These are phyloP conservation scores for Pisolithus tinctorius DNA, from an alignment of 768 basidiomycete genomes.

Conservation along the genomic window DNA sequence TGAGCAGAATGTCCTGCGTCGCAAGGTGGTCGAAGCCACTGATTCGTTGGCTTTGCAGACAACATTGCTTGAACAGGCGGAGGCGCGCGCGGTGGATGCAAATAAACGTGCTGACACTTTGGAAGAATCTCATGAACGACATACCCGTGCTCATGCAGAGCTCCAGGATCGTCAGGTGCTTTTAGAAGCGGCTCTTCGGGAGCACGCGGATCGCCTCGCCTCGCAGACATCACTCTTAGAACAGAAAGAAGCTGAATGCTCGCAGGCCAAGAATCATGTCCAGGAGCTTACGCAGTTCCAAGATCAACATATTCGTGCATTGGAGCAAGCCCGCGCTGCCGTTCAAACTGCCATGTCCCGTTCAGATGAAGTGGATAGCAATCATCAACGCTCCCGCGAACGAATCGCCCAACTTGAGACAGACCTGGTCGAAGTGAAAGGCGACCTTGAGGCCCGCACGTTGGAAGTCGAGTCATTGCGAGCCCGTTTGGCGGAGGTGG, in stretches of 20 bases:
- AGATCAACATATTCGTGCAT: conserved; percentile 80
- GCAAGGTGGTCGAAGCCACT: conserved; percentile 62
- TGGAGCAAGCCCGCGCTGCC: conserved; percentile 80
- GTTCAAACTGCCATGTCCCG: conserved; percentile 70
- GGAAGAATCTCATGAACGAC: conserved; percentile 61
- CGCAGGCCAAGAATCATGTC: conserved; percentile 55
- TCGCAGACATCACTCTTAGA: conserved; percentile 67
- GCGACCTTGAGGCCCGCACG: conserved; percentile 71
- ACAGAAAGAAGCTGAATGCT: conserved; percentile 74
- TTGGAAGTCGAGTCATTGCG: conserved; percentile 69
- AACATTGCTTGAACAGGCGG: conserved; percentile 71
- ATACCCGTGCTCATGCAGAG: conserved; percentile 57
- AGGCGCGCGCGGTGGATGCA: conserved; percentile 70
- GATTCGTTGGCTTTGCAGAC: conserved; percentile 74
- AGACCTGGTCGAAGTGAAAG: conserved; percentile 72
- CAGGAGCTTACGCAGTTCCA: conserved; percentile 64
- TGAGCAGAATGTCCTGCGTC: conserved; percentile 60
- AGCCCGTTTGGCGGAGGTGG: conserved; percentile 65
- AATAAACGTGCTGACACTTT: conserved; percentile 67
- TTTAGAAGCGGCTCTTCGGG: conserved; percentile 62
- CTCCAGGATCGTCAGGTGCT: conserved; percentile 57
- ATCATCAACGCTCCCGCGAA: conserved; percentile 64
- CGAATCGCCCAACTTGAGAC: conserved; percentile 65
- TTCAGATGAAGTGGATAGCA: conserved; percentile 69
- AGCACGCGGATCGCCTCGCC: conserved; percentile 70